Base-by-base conservation (phyloP, 192 early-diverging fungal species). In the Coemansia sp. region DNA sequence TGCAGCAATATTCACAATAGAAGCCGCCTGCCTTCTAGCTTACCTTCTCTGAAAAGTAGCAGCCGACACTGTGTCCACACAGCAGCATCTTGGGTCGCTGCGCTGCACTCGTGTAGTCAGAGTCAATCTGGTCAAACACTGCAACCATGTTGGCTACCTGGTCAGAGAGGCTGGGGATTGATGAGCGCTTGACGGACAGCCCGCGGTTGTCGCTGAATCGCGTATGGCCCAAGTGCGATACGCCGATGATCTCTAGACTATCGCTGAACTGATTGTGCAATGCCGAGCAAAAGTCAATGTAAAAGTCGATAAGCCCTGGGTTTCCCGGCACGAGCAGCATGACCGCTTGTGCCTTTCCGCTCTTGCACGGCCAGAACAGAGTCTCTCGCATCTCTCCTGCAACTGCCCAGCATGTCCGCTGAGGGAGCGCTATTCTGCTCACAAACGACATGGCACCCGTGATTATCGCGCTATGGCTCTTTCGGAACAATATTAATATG, bases 271-370 rank as follows among this genome's bases (percentile, higher is more conserved):
- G 46, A 9, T 79, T 65, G 66, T 89, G 86, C 53, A 90, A 76
- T 0, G 70, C 66, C 20, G 85, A 62, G 60, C 89, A 85, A 67
- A 94, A 95, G n/a, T 75, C 73, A 20, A 79, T 85, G 66, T 95
- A 95, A 66, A 93, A 93, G 53, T 94, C 90, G 24, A 90, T 83
- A 35, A 92, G 57, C 3, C 94, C 94, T 4, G 92, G 92, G 82
- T 92, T 93, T 0, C 92, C 92, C 42, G 86, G 83, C 38, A 89
- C 76, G 51, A 89, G 66, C 42, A 90, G 76, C 5, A 86, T 48
- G 0, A 89, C 70, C 6, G 66, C 82, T 0, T 56, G 53, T 1
- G 75, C 65, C n/a, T 42, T 26, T 1, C 26, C 53, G 51, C 59
- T 36, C 5, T 20, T 45, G 34, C 65, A 71, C 16, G 79, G 73